These are phyloP conservation scores for Trypethelium eluteriae DNA, from an alignment of 495 filamentous ascomycete genomes.

Conservation along the genomic window DNA sequence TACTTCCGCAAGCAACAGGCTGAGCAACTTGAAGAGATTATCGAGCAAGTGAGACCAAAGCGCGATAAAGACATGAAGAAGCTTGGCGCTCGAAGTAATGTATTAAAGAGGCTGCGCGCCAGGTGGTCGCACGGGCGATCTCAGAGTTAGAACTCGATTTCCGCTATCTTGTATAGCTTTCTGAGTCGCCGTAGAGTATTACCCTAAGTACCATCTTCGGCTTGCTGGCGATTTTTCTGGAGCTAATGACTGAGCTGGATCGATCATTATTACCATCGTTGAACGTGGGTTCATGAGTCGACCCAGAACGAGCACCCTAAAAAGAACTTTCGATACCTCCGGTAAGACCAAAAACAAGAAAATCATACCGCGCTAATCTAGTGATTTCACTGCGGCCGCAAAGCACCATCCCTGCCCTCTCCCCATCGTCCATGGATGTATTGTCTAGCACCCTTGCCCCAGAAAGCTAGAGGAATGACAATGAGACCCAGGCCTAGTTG, in stretches of 20 bases:
- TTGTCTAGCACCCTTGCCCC: slow-evolving; percentile 19
- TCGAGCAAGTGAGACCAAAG: neutral
- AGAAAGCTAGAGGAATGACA: slow-evolving; percentile 16
- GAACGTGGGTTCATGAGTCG: no score
- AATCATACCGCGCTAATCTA: neutral
- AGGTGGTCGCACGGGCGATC: neutral
- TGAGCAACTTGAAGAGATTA: neutral
- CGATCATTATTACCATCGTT: no score
- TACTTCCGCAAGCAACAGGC: neutral
- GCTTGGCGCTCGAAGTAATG: neutral
- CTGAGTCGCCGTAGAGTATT: no score
- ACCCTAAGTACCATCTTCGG: no score
- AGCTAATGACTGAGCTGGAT: no score
- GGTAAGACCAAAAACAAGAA: neutral
- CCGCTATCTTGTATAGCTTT: neutral
- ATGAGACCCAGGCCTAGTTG: slow-evolving; percentile 14
- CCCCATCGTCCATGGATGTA: slow-evolving; percentile 20
- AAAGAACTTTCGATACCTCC: no score
- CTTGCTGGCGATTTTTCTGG: no score
- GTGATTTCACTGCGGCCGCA: neutral
- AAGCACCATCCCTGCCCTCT: slow-evolving; percentile 10
- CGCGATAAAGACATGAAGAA: neutral
- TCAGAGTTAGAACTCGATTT: neutral
- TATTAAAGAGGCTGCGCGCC: neutral
- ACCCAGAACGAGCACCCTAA: no score